A percentile compares a stretch with the other conserved stretches of the same genome.
Evolutionary conservation across 225 moss, liverwort and hornwort species (phyloP).

Genomic region (Physcomitrium patens): DNA sequence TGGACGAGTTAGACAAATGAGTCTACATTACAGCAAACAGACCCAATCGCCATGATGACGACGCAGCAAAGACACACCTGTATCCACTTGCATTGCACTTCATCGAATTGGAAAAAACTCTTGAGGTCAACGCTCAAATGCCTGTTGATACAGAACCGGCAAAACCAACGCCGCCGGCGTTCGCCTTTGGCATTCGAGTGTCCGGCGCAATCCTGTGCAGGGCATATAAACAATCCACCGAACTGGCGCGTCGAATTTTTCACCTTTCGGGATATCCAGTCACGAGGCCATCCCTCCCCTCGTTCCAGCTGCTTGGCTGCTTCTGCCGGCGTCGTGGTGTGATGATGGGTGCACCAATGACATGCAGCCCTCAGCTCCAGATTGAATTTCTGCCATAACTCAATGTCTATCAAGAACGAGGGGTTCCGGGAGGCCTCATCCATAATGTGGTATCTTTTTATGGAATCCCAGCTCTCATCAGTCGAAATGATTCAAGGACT

Average conservation of each 20-base stretch:
- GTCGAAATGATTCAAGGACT: not conserved
- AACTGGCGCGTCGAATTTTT: constrained; percentile 75
- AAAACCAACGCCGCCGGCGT: constrained; percentile 72
- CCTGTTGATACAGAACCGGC: constrained; percentile 70
- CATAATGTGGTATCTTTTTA: constrained; percentile 33
- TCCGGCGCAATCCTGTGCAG: constrained; percentile 68
- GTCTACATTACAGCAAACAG: not conserved
- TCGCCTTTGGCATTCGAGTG: constrained; percentile 72
- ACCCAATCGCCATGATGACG: constrained; percentile 27
- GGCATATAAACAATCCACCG: constrained; percentile 71
- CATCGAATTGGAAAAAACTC: constrained; percentile 72
- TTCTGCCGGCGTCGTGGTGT: constrained; percentile 73
- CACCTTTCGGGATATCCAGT: constrained; percentile 76
- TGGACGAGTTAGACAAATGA: too few relatives aligned
- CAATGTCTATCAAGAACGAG: constrained; percentile 69
- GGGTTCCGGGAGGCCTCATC: constrained; percentile 61
- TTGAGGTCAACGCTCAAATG: constrained; percentile 67
- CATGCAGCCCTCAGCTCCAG: constrained; percentile 71
- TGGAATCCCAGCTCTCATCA: not conserved
- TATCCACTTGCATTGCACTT: constrained; percentile 76
- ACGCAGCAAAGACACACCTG: constrained; percentile 60
- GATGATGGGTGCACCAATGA: constrained; percentile 78
- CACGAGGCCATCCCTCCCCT: constrained; percentile 67
- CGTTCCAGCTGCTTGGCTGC: constrained; percentile 78
- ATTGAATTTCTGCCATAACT: constrained; percentile 77